Evolutionary conservation across 345 rosid species (phyloP).

Genomic region (Eucalyptus camaldulensis): DNA sequence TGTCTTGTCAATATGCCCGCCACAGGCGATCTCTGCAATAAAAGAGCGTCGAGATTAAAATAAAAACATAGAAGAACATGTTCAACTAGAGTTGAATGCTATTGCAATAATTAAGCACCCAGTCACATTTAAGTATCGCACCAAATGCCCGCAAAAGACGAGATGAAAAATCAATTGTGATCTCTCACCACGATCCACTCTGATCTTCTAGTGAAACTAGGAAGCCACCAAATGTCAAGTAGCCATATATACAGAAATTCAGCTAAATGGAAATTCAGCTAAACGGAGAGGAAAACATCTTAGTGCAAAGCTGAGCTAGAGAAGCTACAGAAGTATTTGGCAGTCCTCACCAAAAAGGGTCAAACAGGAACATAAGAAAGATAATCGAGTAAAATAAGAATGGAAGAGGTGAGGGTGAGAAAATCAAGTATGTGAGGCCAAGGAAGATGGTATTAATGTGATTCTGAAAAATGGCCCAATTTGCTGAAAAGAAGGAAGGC

Average conservation of each 20-base stretch:
- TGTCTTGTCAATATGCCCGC: not conserved
- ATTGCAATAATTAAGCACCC: not conserved
- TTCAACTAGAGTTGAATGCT: not conserved
- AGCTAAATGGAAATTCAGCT: not conserved
- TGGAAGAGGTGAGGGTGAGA: not conserved
- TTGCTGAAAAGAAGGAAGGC: not conserved
- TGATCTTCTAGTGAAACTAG: not conserved
- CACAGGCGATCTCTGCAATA: slow-evolving; percentile 61
- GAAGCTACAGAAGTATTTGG: not conserved
- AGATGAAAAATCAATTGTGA: not conserved
- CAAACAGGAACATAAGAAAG: not conserved
- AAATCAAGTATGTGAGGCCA: not conserved
- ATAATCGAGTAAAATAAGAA: not conserved
- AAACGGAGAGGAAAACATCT: not conserved
- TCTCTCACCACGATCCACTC: not conserved
- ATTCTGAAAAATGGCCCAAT: not conserved
- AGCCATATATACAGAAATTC: not conserved
- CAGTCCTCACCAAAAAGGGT: not conserved
- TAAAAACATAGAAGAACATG: not conserved
- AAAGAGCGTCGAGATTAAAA: not conserved
- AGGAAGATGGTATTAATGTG: not conserved
- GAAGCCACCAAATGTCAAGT: not conserved
- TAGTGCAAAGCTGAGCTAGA: not conserved
- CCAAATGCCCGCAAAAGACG: not conserved
- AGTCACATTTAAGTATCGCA: not conserved